Base-by-base conservation (phyloP, 345 rosid genomes). In the Sisymbrium irio region DNA sequence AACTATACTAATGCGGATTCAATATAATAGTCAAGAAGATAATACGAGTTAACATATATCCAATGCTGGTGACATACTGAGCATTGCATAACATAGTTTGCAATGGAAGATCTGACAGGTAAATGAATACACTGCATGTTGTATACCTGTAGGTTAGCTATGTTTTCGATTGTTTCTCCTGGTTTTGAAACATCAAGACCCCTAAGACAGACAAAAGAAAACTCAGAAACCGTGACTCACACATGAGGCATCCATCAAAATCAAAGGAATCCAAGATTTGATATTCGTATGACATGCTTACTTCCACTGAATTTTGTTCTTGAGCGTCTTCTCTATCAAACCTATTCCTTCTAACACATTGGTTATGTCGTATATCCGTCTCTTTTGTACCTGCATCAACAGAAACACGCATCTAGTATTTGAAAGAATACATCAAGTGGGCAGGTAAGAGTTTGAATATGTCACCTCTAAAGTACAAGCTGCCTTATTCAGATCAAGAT, bases 331-430 rank as follows among this genome's bases (percentile, higher is more conserved):
- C 84, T 95, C 98, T 72, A 92, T 92, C 39, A 92, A 91, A 81
- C 98, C 98, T 86, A 92, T 90, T 67, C 99, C 99, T 89, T 92
- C 99, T 54, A 95, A 84, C 67, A 95, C 99, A 85, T 92, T 95
- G 78, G 98, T 95, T 72, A 95, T 92, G 79, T 95, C 99, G 71
- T 95, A 95, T 81, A 95, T 90, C 73, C 99, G 85, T 79, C 99
- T 86, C 80, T 95, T 95, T 90, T 95, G 98, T 73, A 95, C 99
- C 99, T 95, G 79, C 19, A 36, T 62, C 22, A 49, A 58, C 33
- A 71, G 73, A 59, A 69, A 63, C 69, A 76, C 59, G 15, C 51
- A 75, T 7, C 72, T 50, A 55, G 9, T 53, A 15, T 4, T 62
- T 73, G 66, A 54, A 4, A 14, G 33, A 25, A 20, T 35, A 64